Percentiles rank a stretch among this genome's conserved stretches.
Evolutionary conservation across 768 basidiomycete species (phyloP).

Genomic region (Boletus insuetus): DNA sequence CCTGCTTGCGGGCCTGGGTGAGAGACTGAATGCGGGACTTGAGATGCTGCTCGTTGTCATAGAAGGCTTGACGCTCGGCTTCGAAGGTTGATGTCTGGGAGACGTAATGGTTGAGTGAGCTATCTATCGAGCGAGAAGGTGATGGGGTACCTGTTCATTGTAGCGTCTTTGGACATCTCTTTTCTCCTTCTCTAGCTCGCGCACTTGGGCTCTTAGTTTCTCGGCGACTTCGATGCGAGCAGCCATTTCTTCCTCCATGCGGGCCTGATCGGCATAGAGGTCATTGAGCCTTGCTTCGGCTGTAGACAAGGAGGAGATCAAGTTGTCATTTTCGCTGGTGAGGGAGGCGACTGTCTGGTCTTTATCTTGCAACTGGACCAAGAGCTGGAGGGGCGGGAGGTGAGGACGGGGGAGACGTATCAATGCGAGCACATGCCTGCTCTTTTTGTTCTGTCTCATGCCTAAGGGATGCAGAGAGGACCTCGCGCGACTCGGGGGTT

Average conservation of each 20-base stretch:
- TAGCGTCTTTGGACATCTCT: conserved; percentile 79
- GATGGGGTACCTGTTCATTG: conserved; percentile 70
- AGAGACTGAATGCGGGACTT: conserved; percentile 87
- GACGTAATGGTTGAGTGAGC: conserved; percentile 8
- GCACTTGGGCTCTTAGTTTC: conserved; percentile 75
- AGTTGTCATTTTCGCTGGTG: conserved; percentile 59
- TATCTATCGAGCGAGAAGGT: conserved; percentile 14
- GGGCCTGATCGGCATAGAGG: conserved; percentile 75
- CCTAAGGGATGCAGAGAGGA: conserved; percentile 61
- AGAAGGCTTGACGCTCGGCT: conserved; percentile 87
- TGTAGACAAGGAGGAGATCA: conserved; percentile 60
- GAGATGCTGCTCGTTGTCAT: conserved; percentile 91
- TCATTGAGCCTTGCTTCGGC: conserved; percentile 76
- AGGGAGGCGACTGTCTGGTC: conserved; percentile 65
- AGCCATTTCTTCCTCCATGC: conserved; percentile 79
- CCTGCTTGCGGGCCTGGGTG: conserved; percentile 59
- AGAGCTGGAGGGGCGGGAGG: conserved; percentile 47
- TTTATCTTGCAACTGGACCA: conserved; percentile 75
- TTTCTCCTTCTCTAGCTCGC: conserved; percentile 88
- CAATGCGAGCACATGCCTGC: conserved; percentile 46
- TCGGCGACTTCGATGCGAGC: conserved; percentile 81
- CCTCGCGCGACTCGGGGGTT: conserved; percentile 51
- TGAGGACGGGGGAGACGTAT: conserved; percentile 7
- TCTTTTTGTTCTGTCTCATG: conserved; percentile 82
- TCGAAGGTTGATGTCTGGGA: conserved; percentile 81